A percentile compares a stretch with the other conserved stretches of the same genome.
Conservation (phyloP, 495 filamentous ascomycete genomes). For the Polyplosphaeria fusca region DNA sequence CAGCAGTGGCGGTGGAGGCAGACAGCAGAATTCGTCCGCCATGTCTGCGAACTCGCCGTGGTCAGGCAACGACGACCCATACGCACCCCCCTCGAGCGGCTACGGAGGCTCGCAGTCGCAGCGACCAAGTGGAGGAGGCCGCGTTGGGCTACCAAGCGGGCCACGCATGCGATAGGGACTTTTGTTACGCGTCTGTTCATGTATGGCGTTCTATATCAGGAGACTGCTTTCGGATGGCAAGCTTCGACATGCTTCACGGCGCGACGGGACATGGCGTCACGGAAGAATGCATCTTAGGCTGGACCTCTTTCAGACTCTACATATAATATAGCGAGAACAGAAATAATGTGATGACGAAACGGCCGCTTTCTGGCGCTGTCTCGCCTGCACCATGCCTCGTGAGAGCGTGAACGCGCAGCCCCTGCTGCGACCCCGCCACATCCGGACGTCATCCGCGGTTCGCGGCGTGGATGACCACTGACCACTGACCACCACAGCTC, state of each 20-base stretch:
- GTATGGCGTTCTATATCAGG: conserved; percentile 1
- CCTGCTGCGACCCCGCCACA: neutral
- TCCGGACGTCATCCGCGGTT: neutral
- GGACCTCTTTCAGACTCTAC: no score
- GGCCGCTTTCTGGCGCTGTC: no score
- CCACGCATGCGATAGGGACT: conserved; percentile 46
- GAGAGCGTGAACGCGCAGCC: neutral
- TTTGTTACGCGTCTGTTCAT: neutral
- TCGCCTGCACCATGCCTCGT: no score
- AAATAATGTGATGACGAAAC: no score
- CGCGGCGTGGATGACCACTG: neutral
- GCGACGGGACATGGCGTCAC: no score
- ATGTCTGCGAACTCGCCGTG: conserved; percentile 30
- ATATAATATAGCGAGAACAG: no score
- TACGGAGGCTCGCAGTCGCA: conserved; percentile 14
- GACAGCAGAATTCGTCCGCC: conserved; percentile 19
- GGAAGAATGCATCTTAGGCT: no score
- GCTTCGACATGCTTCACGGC: no score
- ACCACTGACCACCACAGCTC: no score
- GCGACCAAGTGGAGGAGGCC: conserved; percentile 33
- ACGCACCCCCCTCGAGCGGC: conserved; percentile 3
- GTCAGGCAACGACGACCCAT: conserved; percentile 23
- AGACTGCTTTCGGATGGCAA: no score
- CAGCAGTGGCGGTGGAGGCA: conserved; percentile 4
- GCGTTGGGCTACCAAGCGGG: conserved; percentile 51